Evolutionary conservation across 306 rosid species (phyloP).

Genomic region (Casuarina glauca): DNA sequence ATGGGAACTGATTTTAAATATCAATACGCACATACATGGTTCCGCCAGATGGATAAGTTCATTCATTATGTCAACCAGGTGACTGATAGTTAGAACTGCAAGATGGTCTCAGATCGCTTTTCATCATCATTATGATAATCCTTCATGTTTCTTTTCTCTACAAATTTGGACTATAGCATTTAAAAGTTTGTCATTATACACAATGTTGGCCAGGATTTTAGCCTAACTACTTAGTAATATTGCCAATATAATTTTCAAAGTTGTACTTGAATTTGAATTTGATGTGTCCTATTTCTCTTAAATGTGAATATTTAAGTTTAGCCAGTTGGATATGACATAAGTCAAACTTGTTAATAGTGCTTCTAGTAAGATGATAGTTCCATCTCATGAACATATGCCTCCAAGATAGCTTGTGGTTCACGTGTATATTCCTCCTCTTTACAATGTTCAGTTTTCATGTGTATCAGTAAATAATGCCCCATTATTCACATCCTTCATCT

Average conservation of each 20-base stretch:
- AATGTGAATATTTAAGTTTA: background rate
- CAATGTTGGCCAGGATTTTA: background rate
- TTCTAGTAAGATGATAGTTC: background rate
- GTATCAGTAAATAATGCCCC: background rate
- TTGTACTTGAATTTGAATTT: background rate
- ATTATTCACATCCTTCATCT: background rate
- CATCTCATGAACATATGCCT: background rate
- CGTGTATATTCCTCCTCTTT: background rate
- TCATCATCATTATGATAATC: background rate
- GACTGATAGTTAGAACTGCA: constrained; percentile 4
- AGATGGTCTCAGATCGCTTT: constrained; percentile 19
- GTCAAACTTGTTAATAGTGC: background rate
- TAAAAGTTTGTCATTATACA: background rate
- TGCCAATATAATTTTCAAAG: background rate
- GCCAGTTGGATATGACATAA: background rate
- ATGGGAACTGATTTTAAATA: constrained; percentile 99
- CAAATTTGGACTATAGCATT: background rate
- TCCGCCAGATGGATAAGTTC: constrained; percentile 85
- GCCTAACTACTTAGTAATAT: background rate
- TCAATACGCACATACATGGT: constrained; percentile 91
- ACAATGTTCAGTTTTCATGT: background rate
- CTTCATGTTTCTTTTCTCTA: background rate
- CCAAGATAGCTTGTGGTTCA: background rate
- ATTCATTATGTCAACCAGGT: constrained; percentile 93
- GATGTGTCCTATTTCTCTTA: background rate